Base-by-base conservation (phyloP, 495 filamentous ascomycete genomes). In the Penicilliopsis zonata region DNA sequence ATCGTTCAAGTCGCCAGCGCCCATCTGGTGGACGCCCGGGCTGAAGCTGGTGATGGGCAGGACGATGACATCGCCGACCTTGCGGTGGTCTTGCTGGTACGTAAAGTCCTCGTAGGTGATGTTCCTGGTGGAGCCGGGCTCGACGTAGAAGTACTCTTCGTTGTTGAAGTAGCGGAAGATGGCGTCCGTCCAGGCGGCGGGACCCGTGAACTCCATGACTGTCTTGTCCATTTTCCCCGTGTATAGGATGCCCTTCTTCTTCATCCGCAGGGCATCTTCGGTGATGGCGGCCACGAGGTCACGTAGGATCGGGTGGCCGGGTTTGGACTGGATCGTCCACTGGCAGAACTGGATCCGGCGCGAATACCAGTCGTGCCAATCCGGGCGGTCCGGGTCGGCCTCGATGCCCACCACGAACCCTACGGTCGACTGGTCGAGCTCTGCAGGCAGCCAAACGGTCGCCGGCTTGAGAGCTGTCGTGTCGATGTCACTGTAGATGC, bases 321-420 rank as follows among this genome's bases (percentile, higher is more conserved):
- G 81, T 53, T 98, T 98, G 25, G 82, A 61, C 49, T 95, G 88
- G 31, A 98, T 94, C 3, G 90, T 98, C 90, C 90, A 98, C 51
- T 98, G 90, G 55, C 90, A 98, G 55, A 98, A 98, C 47, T 98
- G 90, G 31, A 98, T 85, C 17, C 90, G 69, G 32, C 90, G 80
- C 32, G 84, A 86, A 57, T 95, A 98, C 90, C 90, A 98, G 0
- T 93, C 68, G 20, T 74, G 70, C 90, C 90, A 98, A 46, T 98
- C 90, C 2, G 72, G 69, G 25, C 90, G 70, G 52, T 96, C 86
- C 1, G 90, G 87, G 46, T 98, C 90, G 3, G 90, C 90, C 55
- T 98, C 90, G 37, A 98, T 95, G 26, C 90, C 90, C 42, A 95
- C 68, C 14, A 96, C 77, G 20, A 96, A 61, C 2, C 90, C 92